A percentile compares a stretch with the other conserved stretches of the same genome.
Evolutionary conservation across 2,329 filamentous ascomycete species (phyloP).

Genomic region (Ceratocystis cubensis): DNA sequence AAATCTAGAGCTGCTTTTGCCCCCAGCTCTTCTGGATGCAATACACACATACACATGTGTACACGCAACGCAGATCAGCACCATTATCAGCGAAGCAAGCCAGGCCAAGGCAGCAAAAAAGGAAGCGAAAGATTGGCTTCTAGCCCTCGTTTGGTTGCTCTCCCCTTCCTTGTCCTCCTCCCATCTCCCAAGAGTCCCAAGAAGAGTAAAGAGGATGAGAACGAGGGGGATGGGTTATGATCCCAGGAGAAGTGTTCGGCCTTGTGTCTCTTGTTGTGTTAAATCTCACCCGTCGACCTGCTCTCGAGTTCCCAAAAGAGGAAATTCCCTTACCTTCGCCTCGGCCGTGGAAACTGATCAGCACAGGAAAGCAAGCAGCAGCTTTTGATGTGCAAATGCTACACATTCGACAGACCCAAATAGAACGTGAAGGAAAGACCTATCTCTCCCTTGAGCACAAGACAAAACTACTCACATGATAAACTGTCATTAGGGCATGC

Average conservation of each 20-base stretch:
- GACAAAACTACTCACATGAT: too few relatives aligned
- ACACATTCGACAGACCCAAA: too few relatives aligned
- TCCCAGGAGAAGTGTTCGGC: neutral
- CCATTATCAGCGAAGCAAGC: neutral
- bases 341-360: too few relatives aligned
- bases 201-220: conserved; percentile 1
- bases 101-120: neutral
- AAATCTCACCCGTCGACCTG: neutral
- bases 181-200: neutral
- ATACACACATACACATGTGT: neutral
- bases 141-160: neutral
- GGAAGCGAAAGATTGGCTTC: neutral
- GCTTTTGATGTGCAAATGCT: too few relatives aligned
- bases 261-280: neutral
- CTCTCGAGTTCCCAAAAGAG: neutral
- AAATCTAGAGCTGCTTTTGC: neutral
- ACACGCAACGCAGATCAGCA: neutral
- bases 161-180: neutral
- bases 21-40: neutral
- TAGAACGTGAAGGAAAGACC: too few relatives aligned
- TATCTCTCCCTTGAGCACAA: too few relatives aligned
- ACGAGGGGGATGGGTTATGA: neutral
- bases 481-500: too few relatives aligned
- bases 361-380: too few relatives aligned
- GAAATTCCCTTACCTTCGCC: neutral